phyloP scores from a whole-genome alignment of 768 basidiomycete genomes.

The Ramaria sp. region DNA sequence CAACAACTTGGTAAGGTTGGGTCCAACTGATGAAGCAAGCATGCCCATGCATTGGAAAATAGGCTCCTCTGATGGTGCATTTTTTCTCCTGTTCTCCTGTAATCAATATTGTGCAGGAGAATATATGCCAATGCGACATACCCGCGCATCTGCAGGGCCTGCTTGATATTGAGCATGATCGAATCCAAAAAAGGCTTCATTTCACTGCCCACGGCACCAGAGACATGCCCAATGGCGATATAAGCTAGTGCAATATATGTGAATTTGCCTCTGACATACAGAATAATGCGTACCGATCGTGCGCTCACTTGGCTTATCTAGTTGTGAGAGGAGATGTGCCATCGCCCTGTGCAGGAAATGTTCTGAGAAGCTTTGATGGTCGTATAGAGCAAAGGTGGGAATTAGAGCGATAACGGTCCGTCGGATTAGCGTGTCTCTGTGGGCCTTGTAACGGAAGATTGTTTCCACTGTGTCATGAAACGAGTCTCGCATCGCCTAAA shows the following conservation, averaged over 20 bases:
- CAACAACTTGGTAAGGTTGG: conserved; percentile 87
- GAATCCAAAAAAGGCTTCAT: conserved; percentile 94
- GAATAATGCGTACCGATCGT: conserved; percentile 53
- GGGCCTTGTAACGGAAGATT: conserved; percentile 78
- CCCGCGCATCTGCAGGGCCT: conserved; percentile 83
- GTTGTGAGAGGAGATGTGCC: conserved; percentile 78
- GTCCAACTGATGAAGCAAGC: conserved; percentile 90
- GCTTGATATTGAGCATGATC: conserved; percentile 82
- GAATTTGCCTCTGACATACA: background rate
- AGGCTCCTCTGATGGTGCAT: conserved; percentile 85
- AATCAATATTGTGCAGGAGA: background rate
- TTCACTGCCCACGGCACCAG: conserved; percentile 81
- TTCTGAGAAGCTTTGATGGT: conserved; percentile 84
- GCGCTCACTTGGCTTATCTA: conserved; percentile 83
- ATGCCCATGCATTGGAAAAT: conserved; percentile 98
- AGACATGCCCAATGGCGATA: conserved; percentile 92
- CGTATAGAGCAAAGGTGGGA: conserved; percentile 88
- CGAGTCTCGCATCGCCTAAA: conserved; percentile 77
- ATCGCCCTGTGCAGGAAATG: conserved; percentile 90
- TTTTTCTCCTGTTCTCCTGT: conserved; percentile 53
- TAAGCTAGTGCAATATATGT: conserved; percentile 49
- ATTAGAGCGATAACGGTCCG: conserved; percentile 95
- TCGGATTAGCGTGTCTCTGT: conserved; percentile 79
- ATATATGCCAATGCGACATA: conserved; percentile 24
- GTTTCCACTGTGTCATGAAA: conserved; percentile 84